Evolutionary conservation across 177 flowering plant species (phyloP).

Genomic region (Vitis hybrid): DNA sequence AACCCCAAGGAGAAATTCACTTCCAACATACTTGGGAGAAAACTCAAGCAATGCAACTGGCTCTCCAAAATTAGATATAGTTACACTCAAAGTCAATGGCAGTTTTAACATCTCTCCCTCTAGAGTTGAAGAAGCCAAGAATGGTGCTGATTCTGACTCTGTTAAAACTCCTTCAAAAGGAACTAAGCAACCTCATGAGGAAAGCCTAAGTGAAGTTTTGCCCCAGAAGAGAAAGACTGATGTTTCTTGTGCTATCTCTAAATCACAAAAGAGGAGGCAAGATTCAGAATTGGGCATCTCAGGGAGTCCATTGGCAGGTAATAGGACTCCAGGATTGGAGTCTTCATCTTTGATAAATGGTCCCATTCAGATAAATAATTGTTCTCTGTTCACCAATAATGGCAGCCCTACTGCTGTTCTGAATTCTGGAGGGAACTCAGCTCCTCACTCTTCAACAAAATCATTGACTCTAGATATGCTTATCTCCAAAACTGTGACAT

Average conservation of each 20-base stretch:
- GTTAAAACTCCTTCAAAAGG: slow-evolving; percentile 17
- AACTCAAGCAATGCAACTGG: slow-evolving; percentile 18
- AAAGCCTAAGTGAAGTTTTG: slow-evolving; percentile 14
- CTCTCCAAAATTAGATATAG: slow-evolving; percentile 19
- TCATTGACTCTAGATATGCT: slow-evolving; percentile 16
- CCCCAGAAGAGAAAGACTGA: slow-evolving; percentile 40
- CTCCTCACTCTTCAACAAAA: slow-evolving; percentile 10
- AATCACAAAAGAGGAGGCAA: slow-evolving; percentile 27
- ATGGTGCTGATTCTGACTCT: slow-evolving; percentile 13
- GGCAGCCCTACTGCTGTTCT: slow-evolving; percentile 1
- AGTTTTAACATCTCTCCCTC: slow-evolving; percentile 12
- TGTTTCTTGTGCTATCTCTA: slow-evolving; percentile 23
- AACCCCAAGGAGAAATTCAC: slow-evolving; percentile 31
- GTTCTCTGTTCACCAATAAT: neutral
- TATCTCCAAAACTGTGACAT: slow-evolving; percentile 12
- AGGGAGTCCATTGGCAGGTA: slow-evolving; percentile 13
- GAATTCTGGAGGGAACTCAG: slow-evolving; percentile 12
- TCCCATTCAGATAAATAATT: slow-evolving; percentile 3
- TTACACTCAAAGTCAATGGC: slow-evolving; percentile 7
- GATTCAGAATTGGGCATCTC: slow-evolving; percentile 11
- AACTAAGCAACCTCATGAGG: slow-evolving; percentile 15
- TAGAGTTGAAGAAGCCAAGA: slow-evolving; percentile 20
- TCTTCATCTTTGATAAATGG: slow-evolving; percentile 11
- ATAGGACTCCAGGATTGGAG: slow-evolving; percentile 16
- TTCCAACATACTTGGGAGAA: slow-evolving; percentile 20